These are phyloP conservation scores for Leonotis leonurus DNA, from an alignment of 257 asterid genomes.

Conservation along the genomic window DNA sequence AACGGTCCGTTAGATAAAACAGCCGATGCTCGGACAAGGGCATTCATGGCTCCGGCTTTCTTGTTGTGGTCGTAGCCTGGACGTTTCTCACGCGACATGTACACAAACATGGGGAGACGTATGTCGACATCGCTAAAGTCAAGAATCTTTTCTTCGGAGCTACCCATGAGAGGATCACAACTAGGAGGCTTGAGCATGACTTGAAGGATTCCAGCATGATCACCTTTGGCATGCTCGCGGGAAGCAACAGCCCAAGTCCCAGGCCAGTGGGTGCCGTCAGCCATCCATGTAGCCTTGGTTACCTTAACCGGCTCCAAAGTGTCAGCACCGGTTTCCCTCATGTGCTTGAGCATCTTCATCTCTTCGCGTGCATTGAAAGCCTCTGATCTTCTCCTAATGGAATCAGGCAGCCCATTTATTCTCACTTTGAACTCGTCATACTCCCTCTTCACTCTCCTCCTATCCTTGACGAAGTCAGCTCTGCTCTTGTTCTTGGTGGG, in stretches of 20 bases:
- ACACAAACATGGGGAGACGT: slow-evolving; percentile 57
- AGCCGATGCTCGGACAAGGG: slow-evolving; percentile 55
- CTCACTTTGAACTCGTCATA: slow-evolving; percentile 59
- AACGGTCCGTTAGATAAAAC: slow-evolving; percentile 52
- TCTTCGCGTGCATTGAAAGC: slow-evolving; percentile 57
- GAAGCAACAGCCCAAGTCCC: slow-evolving; percentile 43
- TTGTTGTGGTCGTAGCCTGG: slow-evolving; percentile 63
- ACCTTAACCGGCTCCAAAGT: slow-evolving; percentile 39
- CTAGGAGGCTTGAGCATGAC: slow-evolving; percentile 67
- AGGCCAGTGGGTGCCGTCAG: slow-evolving; percentile 73
- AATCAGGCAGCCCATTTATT: slow-evolving; percentile 44
- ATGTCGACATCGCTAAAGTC: slow-evolving; percentile 52
- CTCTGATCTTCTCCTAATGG: slow-evolving; percentile 50
- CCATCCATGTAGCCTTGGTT: slow-evolving; percentile 65
- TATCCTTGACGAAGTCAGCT: slow-evolving; percentile 46
- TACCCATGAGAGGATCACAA: slow-evolving; percentile 36
- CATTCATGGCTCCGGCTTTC: slow-evolving; percentile 74
- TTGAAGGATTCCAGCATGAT: slow-evolving; percentile 58
- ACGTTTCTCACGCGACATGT: slow-evolving; percentile 50
- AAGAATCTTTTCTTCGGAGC: slow-evolving; percentile 35
- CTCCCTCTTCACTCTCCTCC: slow-evolving; percentile 50
- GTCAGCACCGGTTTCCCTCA: slow-evolving; percentile 41
- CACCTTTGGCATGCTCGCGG: slow-evolving; percentile 52
- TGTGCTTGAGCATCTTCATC: slow-evolving; percentile 43
- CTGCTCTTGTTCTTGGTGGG: slow-evolving; percentile 48